These are phyloP conservation scores for Skeletonema costatum DNA, from an alignment of 108 stramenopile species.

Conservation along the genomic window DNA sequence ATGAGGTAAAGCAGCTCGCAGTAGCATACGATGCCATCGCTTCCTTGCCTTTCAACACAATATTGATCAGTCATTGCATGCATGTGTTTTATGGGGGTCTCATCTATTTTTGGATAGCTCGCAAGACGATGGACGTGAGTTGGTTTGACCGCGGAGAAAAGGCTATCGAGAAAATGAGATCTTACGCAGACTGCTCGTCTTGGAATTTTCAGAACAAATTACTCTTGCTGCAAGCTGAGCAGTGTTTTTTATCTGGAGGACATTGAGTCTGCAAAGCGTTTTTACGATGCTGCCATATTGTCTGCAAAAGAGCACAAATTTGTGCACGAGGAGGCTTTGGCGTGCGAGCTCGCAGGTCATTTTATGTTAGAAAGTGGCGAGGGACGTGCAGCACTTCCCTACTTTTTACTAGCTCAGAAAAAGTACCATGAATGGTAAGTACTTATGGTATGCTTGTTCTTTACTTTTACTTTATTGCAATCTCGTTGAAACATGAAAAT, in stretches of 20 bases:
- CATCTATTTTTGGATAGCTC: constrained; percentile 15
- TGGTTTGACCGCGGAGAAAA: constrained; percentile 4
- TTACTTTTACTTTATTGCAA: too few species aligned
- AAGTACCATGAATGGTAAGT: constrained; percentile 29
- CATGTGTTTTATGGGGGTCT: constrained; percentile 7
- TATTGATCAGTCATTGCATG: neutral
- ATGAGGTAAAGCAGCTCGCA: neutral
- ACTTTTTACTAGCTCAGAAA: constrained; percentile 9
- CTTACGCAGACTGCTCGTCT: neutral
- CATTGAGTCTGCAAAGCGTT: neutral
- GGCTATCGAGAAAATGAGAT: neutral
- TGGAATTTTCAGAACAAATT: neutral
- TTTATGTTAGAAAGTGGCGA: constrained; percentile 1
- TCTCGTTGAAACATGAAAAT: neutral
- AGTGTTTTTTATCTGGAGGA: neutral
- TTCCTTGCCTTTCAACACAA: neutral
- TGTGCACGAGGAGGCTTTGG: neutral
- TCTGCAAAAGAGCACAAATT: neutral
- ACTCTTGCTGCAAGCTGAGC: neutral
- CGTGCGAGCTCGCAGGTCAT: neutral
- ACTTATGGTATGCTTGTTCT: neutral
- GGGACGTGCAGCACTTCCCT: neutral
- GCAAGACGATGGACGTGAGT: neutral
- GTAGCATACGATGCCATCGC: neutral
- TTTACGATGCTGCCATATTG: neutral